Evolutionary conservation across 306 rosid genomes (phyloP).

Genomic region (Erythrophleum fordii): DNA sequence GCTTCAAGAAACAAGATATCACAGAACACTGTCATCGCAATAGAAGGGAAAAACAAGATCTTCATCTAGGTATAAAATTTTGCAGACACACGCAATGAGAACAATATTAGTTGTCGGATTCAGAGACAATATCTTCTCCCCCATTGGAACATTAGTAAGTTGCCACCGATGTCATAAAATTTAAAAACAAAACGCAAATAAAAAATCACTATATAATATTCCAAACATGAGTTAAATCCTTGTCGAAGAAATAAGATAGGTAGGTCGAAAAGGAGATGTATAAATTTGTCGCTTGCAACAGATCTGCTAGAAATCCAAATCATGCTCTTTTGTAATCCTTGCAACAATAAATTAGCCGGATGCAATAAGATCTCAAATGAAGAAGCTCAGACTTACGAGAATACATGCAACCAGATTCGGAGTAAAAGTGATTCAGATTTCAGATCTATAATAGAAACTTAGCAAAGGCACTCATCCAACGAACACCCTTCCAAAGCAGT

Average conservation of each 20-base stretch:
- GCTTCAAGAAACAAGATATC: background rate
- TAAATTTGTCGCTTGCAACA: background rate
- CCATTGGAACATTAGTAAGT: background rate
- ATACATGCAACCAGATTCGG: background rate
- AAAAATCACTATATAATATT: background rate
- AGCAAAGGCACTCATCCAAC: background rate
- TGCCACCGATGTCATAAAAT: background rate
- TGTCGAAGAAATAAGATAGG: background rate
- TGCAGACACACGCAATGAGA: background rate
- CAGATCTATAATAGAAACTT: background rate
- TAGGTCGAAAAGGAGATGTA: background rate
- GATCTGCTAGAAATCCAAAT: constrained; percentile 13
- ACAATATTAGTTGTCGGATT: background rate
- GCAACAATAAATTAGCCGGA: background rate
- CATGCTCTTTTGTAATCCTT: background rate
- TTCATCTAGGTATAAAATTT: background rate
- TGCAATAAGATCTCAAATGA: background rate
- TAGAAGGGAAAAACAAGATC: background rate
- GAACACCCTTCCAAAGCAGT: background rate
- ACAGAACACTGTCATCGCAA: background rate
- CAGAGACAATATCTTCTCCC: background rate
- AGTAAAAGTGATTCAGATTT: background rate
- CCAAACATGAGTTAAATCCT: background rate
- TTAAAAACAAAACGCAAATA: background rate
- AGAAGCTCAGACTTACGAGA: background rate